Percentiles rank a stretch among this genome's conserved stretches.
Evolutionary conservation across 306 rosid species (phyloP).

Genomic region (Oemleria cerasiformis): DNA sequence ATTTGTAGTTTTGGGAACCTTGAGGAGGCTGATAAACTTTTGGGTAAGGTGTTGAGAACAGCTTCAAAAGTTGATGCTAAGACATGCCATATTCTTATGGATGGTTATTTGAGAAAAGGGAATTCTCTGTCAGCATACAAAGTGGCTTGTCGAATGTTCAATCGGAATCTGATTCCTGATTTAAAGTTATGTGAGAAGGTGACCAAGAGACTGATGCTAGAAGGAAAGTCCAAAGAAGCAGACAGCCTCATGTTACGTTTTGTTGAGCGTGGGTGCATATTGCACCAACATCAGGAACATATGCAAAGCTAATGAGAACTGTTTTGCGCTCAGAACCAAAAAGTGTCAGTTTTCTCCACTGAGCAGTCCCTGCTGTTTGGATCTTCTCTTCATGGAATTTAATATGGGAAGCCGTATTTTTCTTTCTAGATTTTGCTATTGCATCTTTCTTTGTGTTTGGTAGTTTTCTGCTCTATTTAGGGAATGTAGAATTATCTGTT

Average conservation of each 20-base stretch:
- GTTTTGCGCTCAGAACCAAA: not conserved
- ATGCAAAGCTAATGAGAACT: constrained; percentile 23
- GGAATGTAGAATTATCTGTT: not conserved
- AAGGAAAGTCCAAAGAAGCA: constrained; percentile 68
- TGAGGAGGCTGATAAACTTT: constrained; percentile 71
- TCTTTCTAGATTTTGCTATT: not conserved
- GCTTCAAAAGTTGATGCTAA: constrained; percentile 78
- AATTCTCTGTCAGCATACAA: constrained; percentile 63
- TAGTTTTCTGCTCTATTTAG: not conserved
- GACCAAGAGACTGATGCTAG: constrained; percentile 50
- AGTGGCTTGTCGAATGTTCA: constrained; percentile 84
- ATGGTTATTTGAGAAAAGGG: constrained; percentile 61
- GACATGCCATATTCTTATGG: constrained; percentile 77
- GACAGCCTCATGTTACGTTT: constrained; percentile 69
- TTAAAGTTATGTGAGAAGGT: constrained; percentile 75
- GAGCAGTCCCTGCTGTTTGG: not conserved
- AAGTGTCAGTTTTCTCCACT: not conserved
- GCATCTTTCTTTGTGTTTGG: not conserved
- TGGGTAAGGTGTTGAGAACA: constrained; percentile 77
- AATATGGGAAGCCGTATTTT: not conserved
- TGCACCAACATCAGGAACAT: constrained; percentile 37
- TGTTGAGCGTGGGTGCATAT: constrained; percentile 67
- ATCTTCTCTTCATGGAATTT: not conserved
- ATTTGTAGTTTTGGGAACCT: constrained; percentile 69
- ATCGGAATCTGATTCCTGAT: constrained; percentile 77